Conservation (phyloP, 148 eudicot genomes). For the Silene latifolia region DNA sequence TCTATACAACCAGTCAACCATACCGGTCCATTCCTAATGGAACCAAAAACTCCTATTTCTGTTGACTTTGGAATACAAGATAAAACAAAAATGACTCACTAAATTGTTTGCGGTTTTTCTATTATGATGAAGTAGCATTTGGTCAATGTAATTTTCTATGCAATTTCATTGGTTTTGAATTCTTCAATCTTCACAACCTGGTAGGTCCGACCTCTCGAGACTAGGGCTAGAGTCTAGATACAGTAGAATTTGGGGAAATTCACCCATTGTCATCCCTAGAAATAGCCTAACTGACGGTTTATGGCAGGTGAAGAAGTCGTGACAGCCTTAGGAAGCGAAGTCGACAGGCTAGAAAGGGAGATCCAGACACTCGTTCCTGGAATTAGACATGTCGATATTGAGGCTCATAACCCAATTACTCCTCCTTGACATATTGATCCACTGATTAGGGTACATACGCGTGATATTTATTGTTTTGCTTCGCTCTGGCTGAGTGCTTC, state of each 20-base stretch:
- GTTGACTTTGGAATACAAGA: neutral
- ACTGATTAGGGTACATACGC: conserved; percentile 5
- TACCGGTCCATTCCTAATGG: too few species aligned
- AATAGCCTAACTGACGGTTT: neutral
- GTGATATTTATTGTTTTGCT: neutral
- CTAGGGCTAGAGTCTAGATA: too few species aligned
- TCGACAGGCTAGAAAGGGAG: conserved; percentile 83
- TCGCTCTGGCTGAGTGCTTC: neutral
- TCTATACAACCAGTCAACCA: too few species aligned
- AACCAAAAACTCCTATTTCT: neutral
- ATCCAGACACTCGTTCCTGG: conserved; percentile 96
- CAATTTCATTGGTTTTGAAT: too few species aligned
- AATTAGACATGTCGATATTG: conserved; percentile 90
- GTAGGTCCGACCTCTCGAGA: too few species aligned
- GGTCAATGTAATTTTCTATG: neutral
- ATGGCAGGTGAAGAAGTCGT: conserved; percentile 88
- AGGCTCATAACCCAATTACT: conserved; percentile 78
- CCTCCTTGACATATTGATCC: conserved; percentile 33
- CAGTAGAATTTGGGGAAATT: too few species aligned
- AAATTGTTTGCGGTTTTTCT: neutral
- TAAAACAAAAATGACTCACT: neutral
- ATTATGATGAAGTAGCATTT: neutral
- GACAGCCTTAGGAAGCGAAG: conserved; percentile 94
- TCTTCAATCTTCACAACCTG: too few species aligned
- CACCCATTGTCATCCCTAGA: too few species aligned